A percentile compares a stretch with the other conserved stretches of the same genome.
These are phyloP conservation scores for Malassezia arunalokei DNA, from an alignment of 1,284 basidiomycete species.

Conservation along the genomic window DNA sequence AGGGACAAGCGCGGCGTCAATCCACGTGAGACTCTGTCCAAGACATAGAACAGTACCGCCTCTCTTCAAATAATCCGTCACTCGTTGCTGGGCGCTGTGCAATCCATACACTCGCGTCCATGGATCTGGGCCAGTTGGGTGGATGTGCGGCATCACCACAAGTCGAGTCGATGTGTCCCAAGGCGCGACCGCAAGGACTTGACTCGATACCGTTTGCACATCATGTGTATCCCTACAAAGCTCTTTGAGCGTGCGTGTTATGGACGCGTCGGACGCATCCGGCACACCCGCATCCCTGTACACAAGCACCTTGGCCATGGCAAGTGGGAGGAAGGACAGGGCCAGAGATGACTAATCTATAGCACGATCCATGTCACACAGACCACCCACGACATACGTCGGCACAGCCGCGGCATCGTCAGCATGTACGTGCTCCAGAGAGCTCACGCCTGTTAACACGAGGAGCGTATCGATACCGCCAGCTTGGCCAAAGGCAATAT, in stretches of 20 bases:
- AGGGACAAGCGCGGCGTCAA: not conserved
- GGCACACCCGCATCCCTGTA: not conserved
- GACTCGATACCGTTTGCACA: not conserved
- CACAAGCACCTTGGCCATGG: slow-evolving; percentile 13
- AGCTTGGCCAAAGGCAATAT: slow-evolving; percentile 77
- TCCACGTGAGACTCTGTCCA: not conserved
- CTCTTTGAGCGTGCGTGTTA: not conserved
- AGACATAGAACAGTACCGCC: not conserved
- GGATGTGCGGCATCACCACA: slow-evolving; percentile 1
- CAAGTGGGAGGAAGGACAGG: not conserved
- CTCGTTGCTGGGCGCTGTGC: not conserved
- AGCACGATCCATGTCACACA: slow-evolving; percentile 35
- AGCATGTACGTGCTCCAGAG: slow-evolving; percentile 48
- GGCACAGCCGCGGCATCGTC: slow-evolving; percentile 48
- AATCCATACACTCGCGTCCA: not conserved
- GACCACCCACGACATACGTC: slow-evolving; percentile 31
- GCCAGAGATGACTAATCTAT: not conserved
- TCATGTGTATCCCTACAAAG: not conserved
- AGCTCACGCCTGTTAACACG: slow-evolving; percentile 67
- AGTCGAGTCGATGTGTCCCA: slow-evolving; percentile 6
- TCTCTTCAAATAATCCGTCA: not conserved
- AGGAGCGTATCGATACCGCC: slow-evolving; percentile 76
- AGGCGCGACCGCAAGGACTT: not conserved
- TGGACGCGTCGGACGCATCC: not conserved
- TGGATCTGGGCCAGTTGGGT: not conserved